These are phyloP conservation scores for Annona cherimola DNA, from an alignment of 164 flowering plant species.

Conservation along the genomic window DNA sequence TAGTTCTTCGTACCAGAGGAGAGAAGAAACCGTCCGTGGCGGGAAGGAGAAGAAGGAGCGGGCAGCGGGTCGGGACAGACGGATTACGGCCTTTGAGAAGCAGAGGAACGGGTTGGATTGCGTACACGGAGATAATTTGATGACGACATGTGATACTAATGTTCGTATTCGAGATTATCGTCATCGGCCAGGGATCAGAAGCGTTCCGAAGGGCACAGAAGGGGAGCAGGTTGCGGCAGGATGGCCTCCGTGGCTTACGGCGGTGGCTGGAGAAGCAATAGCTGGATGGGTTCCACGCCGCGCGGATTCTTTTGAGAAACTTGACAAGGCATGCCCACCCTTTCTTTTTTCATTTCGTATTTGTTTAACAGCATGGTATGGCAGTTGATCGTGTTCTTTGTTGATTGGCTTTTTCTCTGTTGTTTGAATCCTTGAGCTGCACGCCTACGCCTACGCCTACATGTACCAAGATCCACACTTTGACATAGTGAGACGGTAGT, in stretches of 20 bases:
- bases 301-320: constrained; percentile 90
- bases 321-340: constrained; percentile 65
- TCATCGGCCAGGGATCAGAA: constrained; percentile 42
- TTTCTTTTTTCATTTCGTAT: not conserved
- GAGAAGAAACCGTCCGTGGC: constrained; percentile 44
- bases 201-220: constrained; percentile 52
- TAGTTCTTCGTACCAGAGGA: constrained; percentile 17
- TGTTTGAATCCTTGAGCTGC: not conserved
- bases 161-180: constrained; percentile 23
- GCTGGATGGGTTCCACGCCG: constrained; percentile 87
- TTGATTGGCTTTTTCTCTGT: not conserved
- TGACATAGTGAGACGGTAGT: not conserved
- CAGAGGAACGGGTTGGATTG: constrained; percentile 45
- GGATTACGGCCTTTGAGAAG: constrained; percentile 48
- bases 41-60: constrained; percentile 42
- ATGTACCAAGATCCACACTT: not conserved
- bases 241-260: constrained; percentile 96
- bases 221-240: constrained; percentile 97
- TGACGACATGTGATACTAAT: constrained; percentile 56
- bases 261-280: constrained; percentile 95
- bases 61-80: constrained; percentile 41
- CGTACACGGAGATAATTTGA: constrained; percentile 42
- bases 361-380: not conserved
- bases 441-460: too few relatives aligned
- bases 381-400: not conserved